These are phyloP conservation scores for Platanus orientalis DNA, from an alignment of 164 flowering plant genomes.

Conservation along the genomic window DNA sequence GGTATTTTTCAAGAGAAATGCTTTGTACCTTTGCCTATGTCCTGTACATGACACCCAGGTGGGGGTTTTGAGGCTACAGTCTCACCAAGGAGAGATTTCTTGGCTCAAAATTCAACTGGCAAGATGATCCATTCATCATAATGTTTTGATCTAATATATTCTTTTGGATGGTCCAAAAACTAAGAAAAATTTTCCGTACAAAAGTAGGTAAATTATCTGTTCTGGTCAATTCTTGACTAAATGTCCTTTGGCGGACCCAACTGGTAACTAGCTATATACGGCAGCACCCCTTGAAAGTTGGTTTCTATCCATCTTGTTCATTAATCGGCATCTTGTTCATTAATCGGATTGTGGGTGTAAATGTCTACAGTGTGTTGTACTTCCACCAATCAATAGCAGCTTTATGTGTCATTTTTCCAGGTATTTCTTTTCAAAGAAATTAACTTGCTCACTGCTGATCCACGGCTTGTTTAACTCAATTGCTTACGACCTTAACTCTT, in stretches of 20 bases:
- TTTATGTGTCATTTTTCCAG: background rate
- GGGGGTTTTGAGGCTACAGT: too few relatives aligned
- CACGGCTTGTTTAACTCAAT: constrained; percentile 93
- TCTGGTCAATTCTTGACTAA: background rate
- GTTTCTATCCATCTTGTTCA: too few relatives aligned
- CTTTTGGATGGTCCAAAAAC: background rate
- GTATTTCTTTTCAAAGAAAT: background rate
- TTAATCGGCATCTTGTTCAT: too few relatives aligned
- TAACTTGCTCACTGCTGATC: constrained; percentile 20
- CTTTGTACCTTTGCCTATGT: background rate
- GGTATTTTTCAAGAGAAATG: background rate
- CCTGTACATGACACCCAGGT: background rate
- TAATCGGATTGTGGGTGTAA: background rate
- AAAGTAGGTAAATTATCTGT: background rate
- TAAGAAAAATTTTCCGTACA: background rate
- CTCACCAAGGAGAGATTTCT: background rate
- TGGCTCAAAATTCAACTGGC: background rate
- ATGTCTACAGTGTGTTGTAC: background rate
- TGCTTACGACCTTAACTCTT: constrained; percentile 86
- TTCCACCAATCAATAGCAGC: background rate
- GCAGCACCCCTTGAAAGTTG: too few relatives aligned
- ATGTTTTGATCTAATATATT: background rate
- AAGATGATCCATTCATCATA: background rate
- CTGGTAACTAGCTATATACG: background rate
- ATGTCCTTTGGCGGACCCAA: background rate